Evolutionary conservation across 2,329 filamentous ascomycete species (phyloP).

Genomic region (Phaeosphaeria sp.): DNA sequence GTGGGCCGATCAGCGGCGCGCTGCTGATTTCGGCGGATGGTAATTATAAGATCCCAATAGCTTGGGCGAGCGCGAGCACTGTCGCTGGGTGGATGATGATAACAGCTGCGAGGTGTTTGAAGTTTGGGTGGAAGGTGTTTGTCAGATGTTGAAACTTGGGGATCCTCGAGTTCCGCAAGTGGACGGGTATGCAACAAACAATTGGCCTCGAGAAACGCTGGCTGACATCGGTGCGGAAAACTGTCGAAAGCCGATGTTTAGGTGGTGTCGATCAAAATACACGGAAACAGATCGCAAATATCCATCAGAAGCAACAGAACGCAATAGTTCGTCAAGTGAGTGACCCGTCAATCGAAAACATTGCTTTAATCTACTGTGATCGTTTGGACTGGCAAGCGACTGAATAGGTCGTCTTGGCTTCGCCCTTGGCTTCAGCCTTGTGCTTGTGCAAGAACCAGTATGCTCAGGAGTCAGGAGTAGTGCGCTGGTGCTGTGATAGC

Average conservation of each 20-base stretch:
- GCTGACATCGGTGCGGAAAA: too few relatives aligned
- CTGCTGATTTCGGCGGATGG: constrained; percentile 54
- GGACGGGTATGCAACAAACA: neutral
- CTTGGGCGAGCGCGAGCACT: constrained; percentile 29
- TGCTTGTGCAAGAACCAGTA: neutral
- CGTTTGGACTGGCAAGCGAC: neutral
- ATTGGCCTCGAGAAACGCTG: neutral
- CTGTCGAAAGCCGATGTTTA: neutral
- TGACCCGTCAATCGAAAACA: neutral
- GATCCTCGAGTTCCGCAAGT: too few relatives aligned
- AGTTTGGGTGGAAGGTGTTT: constrained; percentile 30
- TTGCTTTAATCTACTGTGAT: neutral
- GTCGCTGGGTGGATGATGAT: constrained; percentile 20
- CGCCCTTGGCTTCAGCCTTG: neutral
- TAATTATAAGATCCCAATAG: constrained; percentile 31
- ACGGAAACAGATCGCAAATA: neutral
- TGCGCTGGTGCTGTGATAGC: neutral
- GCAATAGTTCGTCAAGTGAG: neutral
- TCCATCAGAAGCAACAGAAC: neutral
- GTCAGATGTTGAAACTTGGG: constrained; percentile 21
- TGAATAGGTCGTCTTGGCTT: neutral
- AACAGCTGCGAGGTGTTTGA: constrained; percentile 24
- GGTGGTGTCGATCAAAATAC: neutral
- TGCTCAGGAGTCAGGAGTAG: neutral
- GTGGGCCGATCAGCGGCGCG: constrained; percentile 61